phyloP scores from a whole-genome alignment of 768 basidiomycete species.

The Russula earlei region DNA sequence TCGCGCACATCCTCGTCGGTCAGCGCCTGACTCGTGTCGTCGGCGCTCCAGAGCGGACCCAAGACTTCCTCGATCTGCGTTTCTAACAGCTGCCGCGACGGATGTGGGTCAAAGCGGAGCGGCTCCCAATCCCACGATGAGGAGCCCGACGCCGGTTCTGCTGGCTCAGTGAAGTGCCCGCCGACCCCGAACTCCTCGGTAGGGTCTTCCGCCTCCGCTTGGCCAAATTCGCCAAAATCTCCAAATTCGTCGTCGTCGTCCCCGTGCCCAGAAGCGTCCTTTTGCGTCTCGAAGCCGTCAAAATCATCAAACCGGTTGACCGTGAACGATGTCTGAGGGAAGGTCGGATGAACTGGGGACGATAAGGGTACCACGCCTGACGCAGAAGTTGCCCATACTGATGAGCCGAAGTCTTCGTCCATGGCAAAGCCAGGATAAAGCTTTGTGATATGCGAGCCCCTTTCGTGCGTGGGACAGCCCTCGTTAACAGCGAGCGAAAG shows the following conservation, averaged over 20 bases:
- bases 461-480: background rate
- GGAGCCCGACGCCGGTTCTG: slow-evolving; percentile 33
- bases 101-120: slow-evolving; percentile 54
- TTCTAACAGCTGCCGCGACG: slow-evolving; percentile 46
- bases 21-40: slow-evolving; percentile 42
- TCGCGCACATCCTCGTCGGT: slow-evolving; percentile 70
- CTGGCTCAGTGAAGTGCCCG: slow-evolving; percentile 31
- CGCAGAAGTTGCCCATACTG: slow-evolving; percentile 56
- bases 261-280: slow-evolving; percentile 29
- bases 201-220: slow-evolving; percentile 37
- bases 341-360: slow-evolving; percentile 3
- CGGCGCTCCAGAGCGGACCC: slow-evolving; percentile 50
- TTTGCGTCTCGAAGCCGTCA: slow-evolving; percentile 49
- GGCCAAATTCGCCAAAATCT: slow-evolving; percentile 84
- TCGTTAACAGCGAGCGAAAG: too few relatives aligned
- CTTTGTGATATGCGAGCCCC: background rate
- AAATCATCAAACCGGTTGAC: slow-evolving; percentile 35
- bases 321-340: slow-evolving; percentile 21
- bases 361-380: slow-evolving; percentile 3
- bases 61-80: slow-evolving; percentile 58
- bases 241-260: slow-evolving; percentile 73
- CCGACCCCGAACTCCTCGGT: slow-evolving; percentile 30
- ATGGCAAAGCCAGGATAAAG: slow-evolving; percentile 26
- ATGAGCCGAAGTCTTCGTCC: slow-evolving; percentile 69
- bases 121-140: slow-evolving; percentile 47